phyloP scores from a whole-genome alignment of 495 filamentous ascomycete species.

The Podospora appendiculata region DNA sequence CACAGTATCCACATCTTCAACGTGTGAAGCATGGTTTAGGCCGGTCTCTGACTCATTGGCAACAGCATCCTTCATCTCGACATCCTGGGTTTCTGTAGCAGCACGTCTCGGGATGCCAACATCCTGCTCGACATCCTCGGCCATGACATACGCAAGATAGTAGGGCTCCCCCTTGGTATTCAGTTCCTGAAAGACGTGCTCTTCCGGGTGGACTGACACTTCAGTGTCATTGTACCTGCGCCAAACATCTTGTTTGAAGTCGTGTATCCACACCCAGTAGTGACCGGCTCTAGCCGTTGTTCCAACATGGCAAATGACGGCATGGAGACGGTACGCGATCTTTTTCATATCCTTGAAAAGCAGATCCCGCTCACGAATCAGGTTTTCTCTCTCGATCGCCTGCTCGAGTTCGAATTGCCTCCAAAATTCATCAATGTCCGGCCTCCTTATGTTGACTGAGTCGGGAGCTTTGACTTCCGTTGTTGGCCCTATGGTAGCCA shows the following conservation, averaged over 20 bases:
- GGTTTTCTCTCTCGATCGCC: conserved; percentile 1
- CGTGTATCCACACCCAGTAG: conserved; percentile 95
- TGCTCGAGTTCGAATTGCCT: neutral
- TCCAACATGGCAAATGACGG: conserved; percentile 86
- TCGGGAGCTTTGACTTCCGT: neutral
- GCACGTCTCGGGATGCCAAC: conserved; percentile 40
- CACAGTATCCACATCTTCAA: no score
- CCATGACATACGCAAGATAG: conserved; percentile 78
- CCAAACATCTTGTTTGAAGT: conserved; percentile 76
- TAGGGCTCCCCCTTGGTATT: conserved; percentile 68
- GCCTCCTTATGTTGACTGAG: neutral
- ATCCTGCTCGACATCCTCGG: conserved; percentile 49
- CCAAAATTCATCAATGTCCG: conserved; percentile 2
- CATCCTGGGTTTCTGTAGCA: no score
- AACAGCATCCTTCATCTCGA: no score
- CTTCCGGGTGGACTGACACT: conserved; percentile 56
- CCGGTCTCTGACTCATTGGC: no score
- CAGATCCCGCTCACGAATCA: conserved; percentile 32
- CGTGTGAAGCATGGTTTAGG: no score
- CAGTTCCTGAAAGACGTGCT: conserved; percentile 57
- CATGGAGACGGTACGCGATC: conserved; percentile 75
- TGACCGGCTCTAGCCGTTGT: conserved; percentile 57
- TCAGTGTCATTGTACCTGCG: conserved; percentile 87
- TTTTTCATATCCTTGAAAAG: conserved; percentile 55
- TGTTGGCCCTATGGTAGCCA: no score